Evolutionary conservation across 2,329 filamentous ascomycete species (phyloP).

Genomic region (Monosporascus sp.): DNA sequence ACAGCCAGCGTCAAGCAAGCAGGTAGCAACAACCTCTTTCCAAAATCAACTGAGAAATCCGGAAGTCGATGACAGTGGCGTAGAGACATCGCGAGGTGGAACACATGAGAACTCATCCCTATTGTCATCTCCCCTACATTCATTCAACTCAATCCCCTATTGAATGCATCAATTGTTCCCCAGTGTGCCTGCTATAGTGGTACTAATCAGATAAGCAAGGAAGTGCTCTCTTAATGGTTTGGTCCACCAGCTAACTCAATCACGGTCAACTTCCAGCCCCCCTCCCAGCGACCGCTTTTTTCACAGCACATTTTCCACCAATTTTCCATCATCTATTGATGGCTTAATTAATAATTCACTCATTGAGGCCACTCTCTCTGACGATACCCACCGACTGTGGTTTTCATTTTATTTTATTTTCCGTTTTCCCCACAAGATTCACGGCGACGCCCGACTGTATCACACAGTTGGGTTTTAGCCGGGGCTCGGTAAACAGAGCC

Average conservation of each 20-base stretch:
- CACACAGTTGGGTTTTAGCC: not conserved
- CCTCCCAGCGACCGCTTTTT: not conserved
- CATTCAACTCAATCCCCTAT: not conserved
- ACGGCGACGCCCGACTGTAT: not conserved
- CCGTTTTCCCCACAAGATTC: not conserved
- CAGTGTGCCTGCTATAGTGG: not conserved
- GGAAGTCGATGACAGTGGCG: too few species aligned
- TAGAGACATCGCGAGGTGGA: too few species aligned
- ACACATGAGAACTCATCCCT: not conserved
- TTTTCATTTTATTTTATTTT: not conserved
- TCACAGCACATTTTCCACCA: not conserved
- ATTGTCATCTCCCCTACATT: not conserved
- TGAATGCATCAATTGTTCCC: not conserved
- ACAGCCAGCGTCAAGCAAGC: not conserved
- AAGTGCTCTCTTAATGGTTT: not conserved
- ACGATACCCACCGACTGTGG: not conserved
- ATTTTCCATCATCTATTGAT: not conserved
- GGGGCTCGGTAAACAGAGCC: not conserved
- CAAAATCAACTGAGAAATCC: too few species aligned
- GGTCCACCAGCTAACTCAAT: not conserved
- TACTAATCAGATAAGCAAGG: not conserved
- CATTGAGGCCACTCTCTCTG: not conserved
- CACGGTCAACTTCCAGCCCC: not conserved
- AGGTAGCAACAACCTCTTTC: too few species aligned
- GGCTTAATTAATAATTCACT: not conserved